phyloP scores from a whole-genome alignment of 169 alveolate species.

The Toxoplasma gondii region DNA sequence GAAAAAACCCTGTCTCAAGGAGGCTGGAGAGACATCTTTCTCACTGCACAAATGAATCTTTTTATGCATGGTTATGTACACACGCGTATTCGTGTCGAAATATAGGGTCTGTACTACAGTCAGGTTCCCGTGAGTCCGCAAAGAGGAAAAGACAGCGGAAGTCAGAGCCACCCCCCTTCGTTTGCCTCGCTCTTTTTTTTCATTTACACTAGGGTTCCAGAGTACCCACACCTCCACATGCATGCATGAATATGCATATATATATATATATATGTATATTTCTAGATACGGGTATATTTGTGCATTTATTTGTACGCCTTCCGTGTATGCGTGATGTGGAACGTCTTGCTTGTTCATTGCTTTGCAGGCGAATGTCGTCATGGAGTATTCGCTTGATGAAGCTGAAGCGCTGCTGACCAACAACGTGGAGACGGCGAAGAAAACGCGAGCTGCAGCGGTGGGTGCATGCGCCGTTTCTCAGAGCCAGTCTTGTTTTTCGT shows the following conservation, averaged over 20 bases:
- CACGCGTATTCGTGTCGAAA: too few species aligned
- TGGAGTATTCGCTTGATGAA: constrained; percentile 87
- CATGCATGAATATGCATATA: not conserved
- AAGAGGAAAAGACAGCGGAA: too few species aligned
- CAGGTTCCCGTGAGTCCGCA: too few species aligned
- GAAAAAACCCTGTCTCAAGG: too few species aligned
- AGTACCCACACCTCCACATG: too few species aligned
- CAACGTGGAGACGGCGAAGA: constrained; percentile 78
- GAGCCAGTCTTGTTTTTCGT: not conserved
- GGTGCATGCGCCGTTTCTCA: not conserved
- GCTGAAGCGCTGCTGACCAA: constrained; percentile 81
- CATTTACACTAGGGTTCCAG: too few species aligned
- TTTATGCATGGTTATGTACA: too few species aligned
- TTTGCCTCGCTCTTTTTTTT: too few species aligned
- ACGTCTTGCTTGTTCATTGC: not conserved
- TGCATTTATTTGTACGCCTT: not conserved
- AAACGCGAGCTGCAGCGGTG: constrained; percentile 71
- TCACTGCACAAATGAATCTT: too few species aligned
- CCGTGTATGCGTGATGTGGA: not conserved
- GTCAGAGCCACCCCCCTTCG: too few species aligned
- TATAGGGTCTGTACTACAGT: too few species aligned
- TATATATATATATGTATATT: not conserved
- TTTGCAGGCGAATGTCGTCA: constrained; percentile 87
- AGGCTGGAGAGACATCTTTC: not conserved
- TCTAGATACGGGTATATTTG: not conserved